Percentiles rank a stretch among this genome's conserved stretches.
Evolutionary conservation across 345 rosid genomes (phyloP).

Genomic region (Microthlaspi erraticum): DNA sequence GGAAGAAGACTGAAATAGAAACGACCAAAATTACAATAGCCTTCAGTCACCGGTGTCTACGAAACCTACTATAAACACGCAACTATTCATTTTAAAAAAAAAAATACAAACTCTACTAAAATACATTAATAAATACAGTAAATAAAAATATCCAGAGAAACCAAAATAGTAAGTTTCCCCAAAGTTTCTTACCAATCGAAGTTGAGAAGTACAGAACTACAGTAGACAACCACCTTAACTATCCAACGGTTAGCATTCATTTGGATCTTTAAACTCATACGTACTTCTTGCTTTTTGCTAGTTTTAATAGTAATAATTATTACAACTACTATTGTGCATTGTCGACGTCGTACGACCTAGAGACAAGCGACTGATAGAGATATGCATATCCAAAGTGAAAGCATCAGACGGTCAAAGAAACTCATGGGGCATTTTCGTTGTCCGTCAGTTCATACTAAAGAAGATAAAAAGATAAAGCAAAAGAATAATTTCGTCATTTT

Average conservation of each 20-base stretch:
- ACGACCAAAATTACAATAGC: conserved; percentile 11
- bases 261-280: background rate
- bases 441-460: conserved; percentile 6
- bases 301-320: background rate
- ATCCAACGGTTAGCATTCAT: conserved; percentile 21
- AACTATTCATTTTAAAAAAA: background rate
- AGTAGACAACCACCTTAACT: background rate
- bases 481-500: background rate
- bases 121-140: background rate
- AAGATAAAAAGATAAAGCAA: conserved; percentile 16
- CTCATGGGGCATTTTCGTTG: background rate
- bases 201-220: background rate
- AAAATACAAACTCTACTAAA: background rate
- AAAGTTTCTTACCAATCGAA: background rate
- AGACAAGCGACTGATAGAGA: conserved; percentile 5
- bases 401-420: conserved; percentile 25
- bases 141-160: background rate
- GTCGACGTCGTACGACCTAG: background rate
- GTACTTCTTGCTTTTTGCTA: background rate
- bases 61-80: background rate
- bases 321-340: background rate
- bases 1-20: conserved; percentile 16
- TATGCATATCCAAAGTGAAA: conserved; percentile 5
- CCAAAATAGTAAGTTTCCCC: background rate
- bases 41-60: background rate